A percentile compares a stretch with the other conserved stretches of the same genome.
Conservation (phyloP, 441 rosid species). For the Cnidoscolus chayamansa region DNA sequence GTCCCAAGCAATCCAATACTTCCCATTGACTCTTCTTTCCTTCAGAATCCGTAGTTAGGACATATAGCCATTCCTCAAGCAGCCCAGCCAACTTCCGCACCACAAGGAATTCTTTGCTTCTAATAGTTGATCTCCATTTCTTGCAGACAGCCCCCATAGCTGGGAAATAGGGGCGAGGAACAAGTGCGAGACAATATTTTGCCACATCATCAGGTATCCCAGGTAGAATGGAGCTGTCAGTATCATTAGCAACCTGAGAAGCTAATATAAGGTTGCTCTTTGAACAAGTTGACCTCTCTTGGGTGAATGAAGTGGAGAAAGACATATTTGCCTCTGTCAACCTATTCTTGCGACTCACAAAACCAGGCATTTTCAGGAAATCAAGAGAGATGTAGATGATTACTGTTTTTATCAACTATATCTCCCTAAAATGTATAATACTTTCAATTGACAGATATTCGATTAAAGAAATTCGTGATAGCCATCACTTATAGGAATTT, state of each 20-base stretch:
- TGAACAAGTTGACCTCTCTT: conserved; percentile 26
- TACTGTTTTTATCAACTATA: conserved; percentile 21
- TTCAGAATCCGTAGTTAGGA: conserved; percentile 62
- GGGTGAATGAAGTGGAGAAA: conserved; percentile 30
- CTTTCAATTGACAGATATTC: conserved; percentile 23
- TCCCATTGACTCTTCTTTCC: conserved; percentile 90
- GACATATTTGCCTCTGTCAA: conserved; percentile 38
- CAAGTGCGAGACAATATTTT: conserved; percentile 73
- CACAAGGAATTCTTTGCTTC: conserved; percentile 72
- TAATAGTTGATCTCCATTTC: conserved; percentile 85
- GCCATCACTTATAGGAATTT: conserved; percentile 80
- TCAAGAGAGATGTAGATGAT: conserved; percentile 19
- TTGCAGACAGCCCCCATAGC: conserved; percentile 83
- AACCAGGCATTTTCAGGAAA: conserved; percentile 44
- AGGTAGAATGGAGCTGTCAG: conserved; percentile 56
- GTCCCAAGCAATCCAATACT: conserved; percentile 71
- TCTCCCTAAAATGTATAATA: conserved; percentile 35
- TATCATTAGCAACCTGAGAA: conserved; percentile 36
- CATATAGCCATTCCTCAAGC: conserved; percentile 87
- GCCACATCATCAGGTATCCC: conserved; percentile 95
- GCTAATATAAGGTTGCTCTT: conserved; percentile 37
- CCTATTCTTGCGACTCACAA: conserved; percentile 57
- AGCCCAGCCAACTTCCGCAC: conserved; percentile 71
- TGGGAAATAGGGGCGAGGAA: conserved; percentile 71
- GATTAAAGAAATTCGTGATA: conserved; percentile 64